Evolutionary conservation across 2,329 filamentous ascomycete genomes (phyloP).

Genomic region (Aspergillus sp.): DNA sequence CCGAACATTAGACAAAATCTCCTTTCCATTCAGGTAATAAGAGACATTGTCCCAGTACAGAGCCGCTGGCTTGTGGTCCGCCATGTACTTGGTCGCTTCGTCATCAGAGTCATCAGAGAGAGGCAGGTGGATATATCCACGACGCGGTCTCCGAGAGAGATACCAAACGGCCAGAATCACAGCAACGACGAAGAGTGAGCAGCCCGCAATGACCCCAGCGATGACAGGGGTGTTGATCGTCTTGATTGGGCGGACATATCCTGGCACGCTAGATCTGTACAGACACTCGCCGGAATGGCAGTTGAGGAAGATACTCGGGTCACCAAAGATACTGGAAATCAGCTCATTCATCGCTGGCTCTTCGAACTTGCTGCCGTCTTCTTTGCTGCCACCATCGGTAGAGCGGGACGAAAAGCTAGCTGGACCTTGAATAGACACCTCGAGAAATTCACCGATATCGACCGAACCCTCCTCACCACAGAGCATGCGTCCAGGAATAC

Average conservation of each 20-base stretch:
- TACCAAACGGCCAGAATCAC: constrained; percentile 83
- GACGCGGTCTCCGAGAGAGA: constrained; percentile 63
- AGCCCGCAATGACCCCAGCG: constrained; percentile 81
- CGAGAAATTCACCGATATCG: constrained; percentile 83
- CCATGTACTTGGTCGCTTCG: constrained; percentile 76
- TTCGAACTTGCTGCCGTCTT: constrained; percentile 73
- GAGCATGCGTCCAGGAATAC: constrained; percentile 84
- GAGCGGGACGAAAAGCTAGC: constrained; percentile 69
- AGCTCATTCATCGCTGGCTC: constrained; percentile 90
- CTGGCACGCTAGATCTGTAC: constrained; percentile 85
- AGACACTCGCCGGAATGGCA: constrained; percentile 88
- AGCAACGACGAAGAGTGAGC: constrained; percentile 79
- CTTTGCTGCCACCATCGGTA: constrained; percentile 50
- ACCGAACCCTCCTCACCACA: constrained; percentile 88
- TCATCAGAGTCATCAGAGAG: constrained; percentile 82
- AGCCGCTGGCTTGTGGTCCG: constrained; percentile 83
- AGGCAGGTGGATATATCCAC: constrained; percentile 63
- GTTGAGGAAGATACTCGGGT: constrained; percentile 74
- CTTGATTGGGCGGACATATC: constrained; percentile 81
- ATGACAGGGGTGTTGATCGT: constrained; percentile 96
- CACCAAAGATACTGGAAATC: constrained; percentile 83
- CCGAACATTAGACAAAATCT: constrained; percentile 71
- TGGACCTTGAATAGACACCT: constrained; percentile 75
- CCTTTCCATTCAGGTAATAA: constrained; percentile 79
- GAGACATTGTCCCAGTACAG: constrained; percentile 82